phyloP scores from a whole-genome alignment of 345 rosid genomes.

The Eucalyptus erythrocorys region DNA sequence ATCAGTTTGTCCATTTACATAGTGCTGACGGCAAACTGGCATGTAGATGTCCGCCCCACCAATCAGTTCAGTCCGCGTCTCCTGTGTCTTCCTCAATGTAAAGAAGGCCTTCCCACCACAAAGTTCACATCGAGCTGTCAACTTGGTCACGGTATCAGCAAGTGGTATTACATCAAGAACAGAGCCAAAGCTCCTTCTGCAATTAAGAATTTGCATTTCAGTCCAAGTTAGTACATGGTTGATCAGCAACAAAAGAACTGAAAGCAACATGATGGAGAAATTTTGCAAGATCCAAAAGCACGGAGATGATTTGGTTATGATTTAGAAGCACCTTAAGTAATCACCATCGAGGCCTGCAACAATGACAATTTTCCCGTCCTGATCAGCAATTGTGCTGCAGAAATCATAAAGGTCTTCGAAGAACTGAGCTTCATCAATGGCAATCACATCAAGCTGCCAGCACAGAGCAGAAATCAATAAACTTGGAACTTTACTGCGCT shows the following conservation, averaged over 20 bases:
- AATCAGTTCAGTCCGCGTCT: constrained; percentile 53
- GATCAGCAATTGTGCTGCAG: constrained; percentile 78
- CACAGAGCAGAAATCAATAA: neutral
- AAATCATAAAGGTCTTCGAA: constrained; percentile 91
- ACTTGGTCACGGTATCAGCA: constrained; percentile 70
- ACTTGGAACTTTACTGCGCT: neutral
- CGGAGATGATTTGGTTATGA: neutral
- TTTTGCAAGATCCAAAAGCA: neutral
- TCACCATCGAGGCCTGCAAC: constrained; percentile 91
- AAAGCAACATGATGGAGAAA: neutral
- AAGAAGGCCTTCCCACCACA: constrained; percentile 79
- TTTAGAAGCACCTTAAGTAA: constrained; percentile 48
- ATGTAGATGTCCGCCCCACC: constrained; percentile 78
- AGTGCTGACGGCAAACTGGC: constrained; percentile 89
- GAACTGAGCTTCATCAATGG: constrained; percentile 92
- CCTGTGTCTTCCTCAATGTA: constrained; percentile 58
- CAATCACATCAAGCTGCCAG: constrained; percentile 77
- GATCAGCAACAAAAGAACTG: neutral
- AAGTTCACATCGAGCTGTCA: constrained; percentile 72
- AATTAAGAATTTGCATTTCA: neutral
- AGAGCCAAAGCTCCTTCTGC: constrained; percentile 80
- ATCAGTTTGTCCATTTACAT: constrained; percentile 34
- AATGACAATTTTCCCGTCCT: constrained; percentile 62
- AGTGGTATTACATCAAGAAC: constrained; percentile 75
- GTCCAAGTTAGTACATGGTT: neutral